Base-by-base conservation (phyloP, 2,329 filamentous ascomycete genomes). In the Clathrospora elynae region DNA sequence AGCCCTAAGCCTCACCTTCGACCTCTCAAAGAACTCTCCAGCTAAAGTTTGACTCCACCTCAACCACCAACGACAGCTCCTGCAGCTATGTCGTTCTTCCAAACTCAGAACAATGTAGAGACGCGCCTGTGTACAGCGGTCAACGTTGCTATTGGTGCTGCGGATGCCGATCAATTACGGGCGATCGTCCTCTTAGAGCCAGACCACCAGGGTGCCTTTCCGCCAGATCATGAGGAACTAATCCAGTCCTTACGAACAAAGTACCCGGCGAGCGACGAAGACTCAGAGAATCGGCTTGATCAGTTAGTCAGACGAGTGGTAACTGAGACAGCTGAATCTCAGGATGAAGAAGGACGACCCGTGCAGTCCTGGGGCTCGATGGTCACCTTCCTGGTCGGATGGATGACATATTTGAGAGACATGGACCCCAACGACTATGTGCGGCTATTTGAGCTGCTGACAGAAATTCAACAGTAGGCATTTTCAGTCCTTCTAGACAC, bases 371-470 rank as follows among this genome's bases (percentile, higher is more conserved):
- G 90, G 89, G 81, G 83, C 0, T 82, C 86, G 1, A 90, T 96
- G 65, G 76, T 86, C 35, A 79, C 83, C 2, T 95, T 96, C 62
- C 82, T 95, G 68, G 86, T 83, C 58, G 83, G 89, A 35, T 96
- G 95, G 62, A 77, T 96, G 52, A 75, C 80, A 30, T 95, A 91
- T 59, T 82, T 92, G 75, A 78, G 90, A 42, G 88, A 95, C 61
- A 84, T 92, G 20, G 79, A 95, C 59, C 84, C 87, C 35, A 81
- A 84, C 9, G 85, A 95, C 61, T 73, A 93, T 26, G 72, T 92
- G 18, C 79, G 82, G 41, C 86, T 90, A 3, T 90, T 95, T 63
- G 80, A 88, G 43, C 71, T 86, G 59, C 78, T 96, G 40, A 88
- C 83, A 51, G 81, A 80, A 0, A 73, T 96, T 18, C 79, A 91